A percentile compares a stretch with the other conserved stretches of the same genome.
These are phyloP conservation scores for Flaveria linearis DNA, from an alignment of 129 eudicot species.

Conservation along the genomic window DNA sequence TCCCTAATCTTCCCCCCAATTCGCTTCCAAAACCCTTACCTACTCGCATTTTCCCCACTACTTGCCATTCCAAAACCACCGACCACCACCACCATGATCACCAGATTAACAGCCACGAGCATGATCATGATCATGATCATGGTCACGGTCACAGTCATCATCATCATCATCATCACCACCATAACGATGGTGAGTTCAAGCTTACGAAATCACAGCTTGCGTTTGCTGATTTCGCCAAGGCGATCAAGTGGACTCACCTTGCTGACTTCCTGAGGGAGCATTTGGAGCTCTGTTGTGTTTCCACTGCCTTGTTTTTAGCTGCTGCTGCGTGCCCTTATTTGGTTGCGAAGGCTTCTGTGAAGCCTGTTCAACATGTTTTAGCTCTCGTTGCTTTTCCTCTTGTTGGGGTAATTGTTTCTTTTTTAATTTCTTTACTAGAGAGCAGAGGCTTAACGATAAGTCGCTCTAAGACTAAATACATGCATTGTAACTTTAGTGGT, in stretches of 20 bases:
- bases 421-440: neutral
- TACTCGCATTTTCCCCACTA: constrained; percentile 32
- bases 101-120: constrained; percentile 8
- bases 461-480: too few species aligned
- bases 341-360: constrained; percentile 52
- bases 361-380: constrained; percentile 57
- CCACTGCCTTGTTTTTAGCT: constrained; percentile 64
- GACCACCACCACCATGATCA: constrained; percentile 20
- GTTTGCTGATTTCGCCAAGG: constrained; percentile 59
- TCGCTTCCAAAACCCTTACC: constrained; percentile 33
- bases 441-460: too few species aligned
- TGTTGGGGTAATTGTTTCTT: constrained; percentile 62
- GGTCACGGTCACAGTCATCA: constrained; percentile 27
- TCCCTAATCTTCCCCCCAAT: constrained; percentile 31
- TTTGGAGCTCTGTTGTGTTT: constrained; percentile 77
- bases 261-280: constrained; percentile 79
- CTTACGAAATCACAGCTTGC: constrained; percentile 58
- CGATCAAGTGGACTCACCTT: constrained; percentile 59
- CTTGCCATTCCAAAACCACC: constrained; percentile 37
- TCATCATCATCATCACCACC: constrained; percentile 30
- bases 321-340: constrained; percentile 76
- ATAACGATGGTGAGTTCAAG: constrained; percentile 27
- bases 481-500: too few species aligned
- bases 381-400: constrained; percentile 82
- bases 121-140: constrained; percentile 30